Evolutionary conservation across 345 rosid genomes (phyloP).

Genomic region (Xanthoceras sorbifolium): DNA sequence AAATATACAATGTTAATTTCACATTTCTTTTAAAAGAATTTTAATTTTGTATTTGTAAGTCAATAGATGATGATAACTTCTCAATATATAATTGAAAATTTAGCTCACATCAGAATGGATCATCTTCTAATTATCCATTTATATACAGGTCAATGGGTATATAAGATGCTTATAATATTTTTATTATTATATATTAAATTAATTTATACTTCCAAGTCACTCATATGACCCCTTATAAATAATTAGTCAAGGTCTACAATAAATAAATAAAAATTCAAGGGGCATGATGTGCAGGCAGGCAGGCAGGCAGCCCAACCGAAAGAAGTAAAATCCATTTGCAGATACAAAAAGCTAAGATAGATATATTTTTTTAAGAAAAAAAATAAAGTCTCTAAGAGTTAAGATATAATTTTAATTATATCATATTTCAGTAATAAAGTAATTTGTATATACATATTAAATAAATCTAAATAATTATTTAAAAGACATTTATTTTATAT

Average conservation of each 20-base stretch:
- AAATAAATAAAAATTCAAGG: neutral
- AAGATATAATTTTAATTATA: neutral
- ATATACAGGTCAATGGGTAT: neutral
- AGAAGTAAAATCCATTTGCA: neutral
- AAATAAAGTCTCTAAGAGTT: neutral
- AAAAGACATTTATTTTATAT: too few relatives aligned
- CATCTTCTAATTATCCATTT: neutral
- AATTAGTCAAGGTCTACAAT: neutral
- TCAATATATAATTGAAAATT: neutral
- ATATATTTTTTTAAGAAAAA: too few relatives aligned
- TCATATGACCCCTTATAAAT: neutral
- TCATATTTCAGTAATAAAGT: neutral
- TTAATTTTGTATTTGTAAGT: neutral
- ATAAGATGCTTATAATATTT: neutral
- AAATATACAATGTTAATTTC: too few relatives aligned
- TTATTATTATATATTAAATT: neutral
- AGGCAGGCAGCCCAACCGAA: neutral
- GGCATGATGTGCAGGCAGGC: neutral
- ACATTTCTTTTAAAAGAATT: too few relatives aligned
- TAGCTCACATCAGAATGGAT: neutral
- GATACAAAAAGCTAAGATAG: neutral
- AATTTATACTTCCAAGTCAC: neutral
- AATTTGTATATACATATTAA: too few relatives aligned
- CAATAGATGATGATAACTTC: neutral
- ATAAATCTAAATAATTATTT: too few relatives aligned